Base-by-base conservation (phyloP, 192 early-diverging fungal species). In the Dissophora ornata region DNA sequence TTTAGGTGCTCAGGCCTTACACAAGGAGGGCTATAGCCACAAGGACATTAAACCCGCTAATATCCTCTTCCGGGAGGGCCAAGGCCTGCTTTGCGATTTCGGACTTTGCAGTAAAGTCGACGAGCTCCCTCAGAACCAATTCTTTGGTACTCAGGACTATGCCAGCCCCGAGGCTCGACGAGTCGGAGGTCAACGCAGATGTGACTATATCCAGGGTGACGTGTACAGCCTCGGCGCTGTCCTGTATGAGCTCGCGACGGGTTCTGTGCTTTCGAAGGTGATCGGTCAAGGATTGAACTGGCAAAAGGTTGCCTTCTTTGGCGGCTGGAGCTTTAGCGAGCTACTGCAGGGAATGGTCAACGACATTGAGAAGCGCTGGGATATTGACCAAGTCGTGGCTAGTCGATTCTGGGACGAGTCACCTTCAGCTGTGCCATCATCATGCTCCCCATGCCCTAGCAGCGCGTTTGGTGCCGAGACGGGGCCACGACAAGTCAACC, bases 21-120 rank as follows among this genome's bases (percentile, higher is more conserved):
- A 74, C 28, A n/a, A 36, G 18, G 48, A 65, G 24, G 71, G 71
- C 4, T 74, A 66, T 50, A 74, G 71, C 12, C 71, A 74, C 49
- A 74, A 74, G 57, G 71, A 74, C 33, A 74, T 74, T 62, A 74
- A 74, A 29, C 62, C 71, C 6, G 71, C 71, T 57, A 65, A 74
- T 50, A 74, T 74, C 24, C 71, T 74, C 56, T 63, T 58, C 41
- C 21, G 46, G 5, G 19, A 50, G 3, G 62, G 62, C 2, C 29
- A 54, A 6, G 71, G 71, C 0, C 62, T 74, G 1, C 57, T 74
- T 4, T 74, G 71, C 18, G 71, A 74, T 41, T 74, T 74, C 12
- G 71, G 71, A 6, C 71, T 74, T 7, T 74, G 71, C 57, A 74
- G 71, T 26, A 62, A 57, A 21, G 38, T 34, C 4, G 55, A 74